Base-by-base conservation (phyloP, 179 eudicot genomes). In the Patellifolia procumbens region DNA sequence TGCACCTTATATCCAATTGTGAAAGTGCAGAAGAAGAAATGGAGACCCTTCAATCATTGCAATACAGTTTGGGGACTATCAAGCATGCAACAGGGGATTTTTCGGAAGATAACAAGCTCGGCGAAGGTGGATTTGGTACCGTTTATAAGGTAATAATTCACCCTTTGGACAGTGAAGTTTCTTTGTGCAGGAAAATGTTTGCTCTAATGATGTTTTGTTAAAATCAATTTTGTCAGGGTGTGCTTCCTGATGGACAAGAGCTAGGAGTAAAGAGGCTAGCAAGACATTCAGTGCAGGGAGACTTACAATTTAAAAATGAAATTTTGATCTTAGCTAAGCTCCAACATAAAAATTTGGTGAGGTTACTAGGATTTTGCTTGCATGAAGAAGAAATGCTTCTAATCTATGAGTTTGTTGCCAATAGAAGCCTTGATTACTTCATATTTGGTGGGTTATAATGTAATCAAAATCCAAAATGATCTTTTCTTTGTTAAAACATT, bases 371-470 rank as follows among this genome's bases (percentile, higher is more conserved):
- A n/a, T 82, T 82, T 28, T 82, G 84, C 76, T 70, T 78, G 24
- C 80, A 86, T 37, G 69, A 53, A 76, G 80, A 70, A 43, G 88
- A 87, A 73, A 85, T 75, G 74, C 75, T 87, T 77, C 83, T 87
- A 39, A 63, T 85, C 24, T 85, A 85, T 60, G 86, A 85, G 60
- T 76, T 75, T 58, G 66, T 85, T 20, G 51, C 63, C 12, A 83
- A 85, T 42, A 73, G 68, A 76, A 85, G 88, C 86, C 85, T 85
- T 4, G 81, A 85, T 70, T 46, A 72, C 74, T 75, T 83, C 63
- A 72, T 83, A 45, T 74, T 78, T 48, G 79, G 86, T 84, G n/a
- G 2, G 72, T 17, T 13, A 12, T n/a, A 24, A 0, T 37, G 11
- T 2, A 20, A 3, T 22, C 9, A 42, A 10, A n/a, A 7, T 43